Evolutionary conservation across 2,329 filamentous ascomycete species (phyloP).

Genomic region (Colletotrichum caudatum): DNA sequence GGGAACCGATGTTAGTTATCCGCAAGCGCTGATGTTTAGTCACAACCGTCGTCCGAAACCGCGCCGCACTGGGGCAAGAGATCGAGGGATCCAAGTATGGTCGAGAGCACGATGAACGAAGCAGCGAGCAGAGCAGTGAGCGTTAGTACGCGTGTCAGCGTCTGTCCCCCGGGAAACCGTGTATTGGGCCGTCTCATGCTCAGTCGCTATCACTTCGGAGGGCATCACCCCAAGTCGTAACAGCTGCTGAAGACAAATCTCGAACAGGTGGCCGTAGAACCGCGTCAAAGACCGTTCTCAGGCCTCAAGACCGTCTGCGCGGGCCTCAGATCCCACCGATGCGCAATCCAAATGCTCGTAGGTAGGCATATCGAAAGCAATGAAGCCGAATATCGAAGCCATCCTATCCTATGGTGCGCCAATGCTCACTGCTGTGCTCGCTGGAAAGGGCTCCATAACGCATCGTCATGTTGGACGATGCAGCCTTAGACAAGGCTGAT

Average conservation of each 20-base stretch:
- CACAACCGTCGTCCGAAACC: constrained; percentile 43
- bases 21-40: constrained; percentile 54
- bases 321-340: constrained; percentile 2
- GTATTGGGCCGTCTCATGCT: constrained; percentile 17
- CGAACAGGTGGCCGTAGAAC: constrained; percentile 12
- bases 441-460: constrained; percentile 45
- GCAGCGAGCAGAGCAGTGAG: constrained; percentile 55
- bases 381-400: constrained; percentile 32
- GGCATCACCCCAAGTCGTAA: constrained; percentile 40
- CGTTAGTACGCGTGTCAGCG: constrained; percentile 42
- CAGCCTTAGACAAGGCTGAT: constrained; percentile 31
- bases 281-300: neutral
- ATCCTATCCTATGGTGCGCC: constrained; percentile 44
- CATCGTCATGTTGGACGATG: constrained; percentile 17
- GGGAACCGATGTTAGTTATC: constrained; percentile 75
- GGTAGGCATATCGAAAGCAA: constrained; percentile 30
- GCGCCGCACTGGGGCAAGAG: constrained; percentile 45
- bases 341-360: constrained; percentile 1
- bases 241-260: constrained; percentile 19
- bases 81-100: constrained; percentile 40
- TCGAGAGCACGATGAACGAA: constrained; percentile 22
- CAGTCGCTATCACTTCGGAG: constrained; percentile 32
- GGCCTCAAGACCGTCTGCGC: neutral
- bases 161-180: constrained; percentile 18
- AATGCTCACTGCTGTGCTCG: constrained; percentile 67